Evolutionary conservation across 2,329 filamentous ascomycete species (phyloP), one percentile per base, ranked within the genome.

Genomic region (Aspergillus aculeatus): DNA sequence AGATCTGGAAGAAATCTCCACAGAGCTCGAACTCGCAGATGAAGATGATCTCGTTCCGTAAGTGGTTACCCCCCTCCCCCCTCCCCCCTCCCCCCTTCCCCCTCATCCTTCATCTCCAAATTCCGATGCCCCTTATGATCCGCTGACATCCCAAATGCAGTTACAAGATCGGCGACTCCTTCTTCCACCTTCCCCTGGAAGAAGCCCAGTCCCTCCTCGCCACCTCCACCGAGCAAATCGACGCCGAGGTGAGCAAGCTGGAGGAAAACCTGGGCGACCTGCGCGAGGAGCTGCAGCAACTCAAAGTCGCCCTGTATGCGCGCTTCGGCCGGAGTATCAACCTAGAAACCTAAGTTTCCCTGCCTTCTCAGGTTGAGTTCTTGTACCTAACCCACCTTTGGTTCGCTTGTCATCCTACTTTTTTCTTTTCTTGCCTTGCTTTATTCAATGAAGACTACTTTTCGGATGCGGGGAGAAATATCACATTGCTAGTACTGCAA

Each of bases 241-340:
- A 96, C 66, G 81, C 87, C 64, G 90, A 96, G 57, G 89, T 96
- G 16, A 82, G 83, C 21, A 82, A 79, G 61, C 79, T 97, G 57
- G 92, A 97, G 77, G 90, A 92, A 55, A 90, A 89, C 71, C 78
- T 98, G 44, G 80, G 84, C 57, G 82, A 82, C 2, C 83, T 96
- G 55, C 88, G 89, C 58, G 92, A 96, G 65, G 91, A 97, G 74
- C 93, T 98, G 90, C 85, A 87, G 63, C 83, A 90, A 75, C 82
- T 99, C 65, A 99, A 99, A 82, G 90, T 96, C 60, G 87, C 91
- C 63, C 80, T 99, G 62, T 99, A 99, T 78, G 93, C 92, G 35
- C 87, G 96, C 63, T 99, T 99, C 78, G 95, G 95, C 58, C 87
- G 90, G 76, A 96, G 93, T 75, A 99, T 99, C 82, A 99, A 99